Conservation (phyloP, 192 early-diverging fungal genomes). For the Coemansia reversa region DNA sequence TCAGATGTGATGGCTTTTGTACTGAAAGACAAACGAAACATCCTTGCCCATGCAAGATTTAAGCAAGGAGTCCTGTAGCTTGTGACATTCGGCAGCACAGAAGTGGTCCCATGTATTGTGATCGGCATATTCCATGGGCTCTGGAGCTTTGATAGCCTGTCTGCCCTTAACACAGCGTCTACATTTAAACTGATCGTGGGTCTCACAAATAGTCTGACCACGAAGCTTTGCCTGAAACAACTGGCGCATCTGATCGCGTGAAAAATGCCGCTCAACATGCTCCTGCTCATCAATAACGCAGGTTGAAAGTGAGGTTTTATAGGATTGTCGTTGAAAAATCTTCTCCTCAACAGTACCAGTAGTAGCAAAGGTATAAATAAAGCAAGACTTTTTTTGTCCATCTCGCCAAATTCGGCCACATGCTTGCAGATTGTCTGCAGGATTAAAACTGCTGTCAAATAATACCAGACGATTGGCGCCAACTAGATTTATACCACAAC, state of each 20-base stretch:
- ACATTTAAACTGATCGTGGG: constrained; percentile 98
- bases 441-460: constrained; percentile 90
- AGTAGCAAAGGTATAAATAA: constrained; percentile 95
- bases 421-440: constrained; percentile 94
- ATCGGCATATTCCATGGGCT: constrained; percentile 74
- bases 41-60: constrained; percentile 61
- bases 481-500: constrained; percentile 97
- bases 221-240: constrained; percentile 81
- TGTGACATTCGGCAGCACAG: constrained; percentile 55
- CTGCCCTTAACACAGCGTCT: constrained; percentile 80
- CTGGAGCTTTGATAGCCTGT: constrained; percentile 67
- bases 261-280: constrained; percentile 94
- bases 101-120: constrained; percentile 82
- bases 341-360: constrained; percentile 99
- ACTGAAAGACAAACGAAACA: constrained; percentile 81
- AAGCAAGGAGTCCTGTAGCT: constrained; percentile 63
- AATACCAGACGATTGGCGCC: constrained; percentile 96
- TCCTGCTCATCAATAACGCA: constrained; percentile 95
- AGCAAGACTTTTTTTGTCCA: constrained; percentile 83
- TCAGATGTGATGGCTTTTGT: constrained; percentile 58
- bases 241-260: constrained; percentile 81
- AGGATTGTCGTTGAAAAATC: constrained; percentile 92
- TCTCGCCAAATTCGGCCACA: constrained; percentile 89
- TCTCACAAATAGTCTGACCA: constrained; percentile 68
- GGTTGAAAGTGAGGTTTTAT: constrained; percentile 81